Base-by-base conservation (phyloP, 192 early-diverging fungal genomes). In the Pilaira anomala region DNA sequence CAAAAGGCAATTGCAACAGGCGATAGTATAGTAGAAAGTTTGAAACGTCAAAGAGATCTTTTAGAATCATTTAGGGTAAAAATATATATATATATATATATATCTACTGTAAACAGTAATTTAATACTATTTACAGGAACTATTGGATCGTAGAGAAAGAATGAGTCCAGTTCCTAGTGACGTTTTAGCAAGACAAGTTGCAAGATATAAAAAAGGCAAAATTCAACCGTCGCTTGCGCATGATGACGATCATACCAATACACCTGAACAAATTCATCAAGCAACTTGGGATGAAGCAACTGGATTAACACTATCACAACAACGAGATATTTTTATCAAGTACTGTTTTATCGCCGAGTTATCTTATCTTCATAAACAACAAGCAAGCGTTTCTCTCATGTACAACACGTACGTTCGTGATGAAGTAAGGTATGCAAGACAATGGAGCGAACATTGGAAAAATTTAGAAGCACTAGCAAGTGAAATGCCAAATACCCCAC, bases 31-130 rank as follows among this genome's bases (percentile, higher is more conserved):
- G 57, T 87, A 1, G 87, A 87, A 51, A 76, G 63, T 62, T 46
- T 89, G 48, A 89, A 85, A 67, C 71, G 79, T 28, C 85, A 89
- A 51, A 79, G 82, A 11, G 87, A 88, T 56, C 59, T 88, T 2
- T 68, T 89, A 33, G 75, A 83, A n/a, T 79, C 86, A 18, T 75
- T 80, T 48, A 76, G 75, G 60, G 83, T 63, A 46, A 28, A 45
- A 3, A 29, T 24, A n/a, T 11, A 28, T 1, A 21, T n/a, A n/a
- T n/a, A n/a, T n/a, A n/a, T n/a, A 48, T 14, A 7, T 13, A 30
- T 33, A 26, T 40, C 33, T 9, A 5, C 33, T 36, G 11, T 9
- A 36, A 36, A 36, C 6, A 36, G 11, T 9, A 36, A 36, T 21
- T 19, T 53, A 14, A 29, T 60, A 14, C 13, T 49, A 18, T 29